Evolutionary conservation across 2,329 filamentous ascomycete genomes (phyloP), one percentile per base, ranked within the genome.

Genomic region (Aspergillus clavatus): DNA sequence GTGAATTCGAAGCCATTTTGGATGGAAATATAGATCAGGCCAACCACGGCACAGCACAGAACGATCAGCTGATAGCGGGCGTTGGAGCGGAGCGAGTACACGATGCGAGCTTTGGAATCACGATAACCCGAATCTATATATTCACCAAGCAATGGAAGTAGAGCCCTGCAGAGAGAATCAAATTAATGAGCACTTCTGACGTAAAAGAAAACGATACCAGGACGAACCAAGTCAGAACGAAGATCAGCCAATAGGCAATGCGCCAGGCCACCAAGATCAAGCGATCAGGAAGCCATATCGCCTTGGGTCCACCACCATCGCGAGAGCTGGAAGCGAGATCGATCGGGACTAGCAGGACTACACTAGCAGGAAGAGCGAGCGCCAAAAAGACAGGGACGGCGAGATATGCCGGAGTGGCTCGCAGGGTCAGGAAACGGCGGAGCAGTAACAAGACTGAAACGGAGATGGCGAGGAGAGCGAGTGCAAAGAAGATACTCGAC

Each of bases 241-340:
- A 98, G 0, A 91, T 97, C 44, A 98, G 76, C 93, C 93, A 98
- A 71, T 98, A 98, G 16, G 86, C 85, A 53, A 98, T 91, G 62
- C 91, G 81, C 93, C 93, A 98, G 46, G 86, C 85, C 19, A 96
- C 88, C 60, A 94, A 75, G 39, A 96, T 75, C 22, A 90, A 79
- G 40, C 83, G 74, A 54, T 86, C 77, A 4, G 87, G 86, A 26
- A 98, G 78, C 88, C 90, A 96, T 61, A 98, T 87, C 26, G 90
- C 93, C 56, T 84, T 80, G 12, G 81, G 78, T 12, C 80, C 82
- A 67, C 86, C 84, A 48, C 86, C 83, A 40, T 83, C 82, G 38
- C 82, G 79, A 18, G 87, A 84, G 62, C 81, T 91, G 5, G 90
- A 95, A 1, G 91, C 90, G 54, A 98, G 82, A 68, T 98, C 93